Evolutionary conservation across 169 alveolate genomes (phyloP).

Genomic region (Plasmodium sp.): DNA sequence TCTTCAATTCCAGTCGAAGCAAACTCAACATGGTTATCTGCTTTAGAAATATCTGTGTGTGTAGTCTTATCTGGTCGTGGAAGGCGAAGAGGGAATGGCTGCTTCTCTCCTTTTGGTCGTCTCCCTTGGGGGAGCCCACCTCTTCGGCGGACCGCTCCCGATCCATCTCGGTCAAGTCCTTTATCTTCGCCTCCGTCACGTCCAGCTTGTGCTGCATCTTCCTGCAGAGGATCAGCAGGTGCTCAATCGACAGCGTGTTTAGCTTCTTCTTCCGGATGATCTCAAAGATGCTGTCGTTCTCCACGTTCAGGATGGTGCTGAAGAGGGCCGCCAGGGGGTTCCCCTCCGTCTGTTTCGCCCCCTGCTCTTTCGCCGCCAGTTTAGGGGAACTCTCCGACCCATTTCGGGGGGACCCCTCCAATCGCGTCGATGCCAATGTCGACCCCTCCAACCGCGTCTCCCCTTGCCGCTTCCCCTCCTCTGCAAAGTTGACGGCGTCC

Average conservation of each 20-base stretch:
- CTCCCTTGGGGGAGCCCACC: background rate
- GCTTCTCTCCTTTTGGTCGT: background rate
- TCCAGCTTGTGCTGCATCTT: constrained; percentile 73
- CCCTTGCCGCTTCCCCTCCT: background rate
- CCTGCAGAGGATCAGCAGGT: constrained; percentile 30
- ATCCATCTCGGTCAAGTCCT: constrained; percentile 60
- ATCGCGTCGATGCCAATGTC: background rate
- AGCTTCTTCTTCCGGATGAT: constrained; percentile 57
- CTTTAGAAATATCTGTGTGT: constrained; percentile 47
- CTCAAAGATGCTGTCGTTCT: constrained; percentile 47
- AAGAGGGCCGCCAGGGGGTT: constrained; percentile 1
- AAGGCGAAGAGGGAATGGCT: background rate
- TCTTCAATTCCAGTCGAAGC: constrained; percentile 68
- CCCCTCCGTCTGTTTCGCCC: background rate
- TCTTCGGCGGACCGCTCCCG: background rate
- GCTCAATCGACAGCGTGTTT: constrained; percentile 42
- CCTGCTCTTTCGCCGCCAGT: background rate
- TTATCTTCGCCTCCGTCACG: constrained; percentile 62
- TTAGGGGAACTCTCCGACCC: background rate
- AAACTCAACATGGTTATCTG: constrained; percentile 60
- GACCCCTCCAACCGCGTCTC: background rate
- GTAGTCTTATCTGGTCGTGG: constrained; percentile 45
- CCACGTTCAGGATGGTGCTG: constrained; percentile 51
- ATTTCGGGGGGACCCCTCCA: background rate
- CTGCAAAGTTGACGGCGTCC: background rate